Evolutionary conservation across 441 rosid genomes (phyloP).

Genomic region (Gossypium gossypioides): DNA sequence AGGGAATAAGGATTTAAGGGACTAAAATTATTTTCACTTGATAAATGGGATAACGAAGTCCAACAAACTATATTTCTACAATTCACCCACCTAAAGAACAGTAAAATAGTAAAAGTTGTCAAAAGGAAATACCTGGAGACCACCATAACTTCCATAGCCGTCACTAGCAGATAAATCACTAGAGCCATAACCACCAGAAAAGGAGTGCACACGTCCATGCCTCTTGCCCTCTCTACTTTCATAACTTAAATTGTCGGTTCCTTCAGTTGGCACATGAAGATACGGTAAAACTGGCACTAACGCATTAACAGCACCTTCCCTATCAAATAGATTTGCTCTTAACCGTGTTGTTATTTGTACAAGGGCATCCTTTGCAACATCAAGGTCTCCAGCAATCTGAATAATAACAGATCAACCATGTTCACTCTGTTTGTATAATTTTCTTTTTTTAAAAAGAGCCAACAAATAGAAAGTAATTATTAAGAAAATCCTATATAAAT

Average conservation of each 20-base stretch:
- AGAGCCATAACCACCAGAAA: constrained; percentile 66
- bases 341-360: constrained; percentile 62
- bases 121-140: constrained; percentile 42
- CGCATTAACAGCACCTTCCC: constrained; percentile 74
- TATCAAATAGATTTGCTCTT: constrained; percentile 78
- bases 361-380: constrained; percentile 90
- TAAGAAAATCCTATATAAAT: neutral
- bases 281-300: constrained; percentile 77
- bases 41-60: neutral
- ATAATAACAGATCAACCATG: constrained; percentile 15
- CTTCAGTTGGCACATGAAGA: constrained; percentile 64
- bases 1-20: neutral
- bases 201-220: constrained; percentile 53
- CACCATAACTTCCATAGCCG: constrained; percentile 63
- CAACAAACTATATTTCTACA: neutral
- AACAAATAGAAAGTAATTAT: neutral
- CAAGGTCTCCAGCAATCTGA: constrained; percentile 90
- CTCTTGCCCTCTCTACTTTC: constrained; percentile 72
- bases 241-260: constrained; percentile 40
- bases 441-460: neutral
- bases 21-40: neutral
- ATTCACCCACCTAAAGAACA: neutral
- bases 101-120: neutral
- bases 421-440: constrained; percentile 1
- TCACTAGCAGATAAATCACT: constrained; percentile 51